A percentile compares a stretch with the other conserved stretches of the same genome.
Conservation (phyloP, 2,329 filamentous ascomycete genomes). For the Triangularia verruculosa region DNA sequence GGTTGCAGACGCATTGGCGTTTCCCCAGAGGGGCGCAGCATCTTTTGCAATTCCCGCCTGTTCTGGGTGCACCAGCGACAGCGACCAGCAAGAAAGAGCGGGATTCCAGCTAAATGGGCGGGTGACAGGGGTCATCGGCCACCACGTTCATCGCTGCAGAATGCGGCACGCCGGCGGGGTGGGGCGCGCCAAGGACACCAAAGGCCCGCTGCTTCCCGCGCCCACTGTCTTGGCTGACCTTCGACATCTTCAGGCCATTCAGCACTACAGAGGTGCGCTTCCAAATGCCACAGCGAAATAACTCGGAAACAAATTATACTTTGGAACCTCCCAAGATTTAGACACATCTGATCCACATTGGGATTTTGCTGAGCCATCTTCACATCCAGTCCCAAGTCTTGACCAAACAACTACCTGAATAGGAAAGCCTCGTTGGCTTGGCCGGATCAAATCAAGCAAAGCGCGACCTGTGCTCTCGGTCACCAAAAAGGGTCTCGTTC, state of each 20-base stretch:
- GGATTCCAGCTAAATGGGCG: constrained; percentile 10
- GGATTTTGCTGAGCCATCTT: background rate
- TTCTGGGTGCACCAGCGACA: constrained; percentile 3
- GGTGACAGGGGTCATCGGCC: constrained; percentile 3
- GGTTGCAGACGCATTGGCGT: constrained; percentile 9
- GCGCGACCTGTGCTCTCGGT: background rate
- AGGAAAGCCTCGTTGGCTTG: background rate
- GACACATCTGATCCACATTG: background rate
- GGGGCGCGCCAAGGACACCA: background rate
- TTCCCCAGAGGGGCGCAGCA: constrained; percentile 11
- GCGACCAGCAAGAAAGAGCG: constrained; percentile 5
- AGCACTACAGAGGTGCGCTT: background rate
- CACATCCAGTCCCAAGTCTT: background rate
- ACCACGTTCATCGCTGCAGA: background rate
- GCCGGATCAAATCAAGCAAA: background rate
- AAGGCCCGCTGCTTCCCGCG: background rate
- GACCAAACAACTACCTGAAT: background rate
- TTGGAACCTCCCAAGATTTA: background rate
- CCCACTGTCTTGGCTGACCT: background rate
- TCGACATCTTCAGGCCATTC: background rate
- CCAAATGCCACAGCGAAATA: background rate
- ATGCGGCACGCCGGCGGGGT: background rate
- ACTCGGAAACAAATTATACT: background rate
- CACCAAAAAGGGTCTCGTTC: background rate
- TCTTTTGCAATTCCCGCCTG: constrained; percentile 8